Percentiles rank a stretch among this genome's conserved stretches.
phyloP scores from a whole-genome alignment of 177 flowering plant species.

The Telopea speciosissima region DNA sequence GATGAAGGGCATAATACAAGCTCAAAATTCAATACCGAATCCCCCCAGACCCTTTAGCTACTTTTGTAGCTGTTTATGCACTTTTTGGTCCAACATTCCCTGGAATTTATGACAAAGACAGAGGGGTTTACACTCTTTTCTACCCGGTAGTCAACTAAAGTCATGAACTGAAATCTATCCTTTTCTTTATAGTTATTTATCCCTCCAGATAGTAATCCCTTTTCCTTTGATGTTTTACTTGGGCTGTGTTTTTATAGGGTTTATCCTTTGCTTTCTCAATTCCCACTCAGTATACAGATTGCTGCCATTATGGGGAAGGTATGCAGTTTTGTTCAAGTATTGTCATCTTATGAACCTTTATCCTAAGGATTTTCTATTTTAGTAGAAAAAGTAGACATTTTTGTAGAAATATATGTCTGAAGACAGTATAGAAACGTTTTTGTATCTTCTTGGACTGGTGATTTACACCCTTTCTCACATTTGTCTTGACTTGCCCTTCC shows the following conservation, averaged over 20 bases:
- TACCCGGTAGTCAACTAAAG: conserved; percentile 61
- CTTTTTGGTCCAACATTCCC: conserved; percentile 98
- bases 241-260: conserved; percentile 44
- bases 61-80: conserved; percentile 94
- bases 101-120: conserved; percentile 84
- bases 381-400: neutral
- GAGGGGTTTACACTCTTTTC: conserved; percentile 81
- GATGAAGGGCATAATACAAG: no score
- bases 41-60: conserved; percentile 54
- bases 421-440: no score
- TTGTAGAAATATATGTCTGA: no score
- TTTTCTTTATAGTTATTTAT: neutral
- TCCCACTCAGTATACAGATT: conserved; percentile 75
- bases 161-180: neutral
- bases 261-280: conserved; percentile 95
- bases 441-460: no score
- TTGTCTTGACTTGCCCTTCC: no score
- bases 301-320: conserved; percentile 89
- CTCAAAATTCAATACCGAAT: no score
- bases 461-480: neutral
- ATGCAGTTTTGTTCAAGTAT: conserved; percentile 2
- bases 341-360: neutral
- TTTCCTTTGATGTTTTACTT: conserved; percentile 7
- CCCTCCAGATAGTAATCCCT: no score
- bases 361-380: neutral